Conservation (phyloP, 2,329 filamentous ascomycete species). For the Aspergillus clavatus region DNA sequence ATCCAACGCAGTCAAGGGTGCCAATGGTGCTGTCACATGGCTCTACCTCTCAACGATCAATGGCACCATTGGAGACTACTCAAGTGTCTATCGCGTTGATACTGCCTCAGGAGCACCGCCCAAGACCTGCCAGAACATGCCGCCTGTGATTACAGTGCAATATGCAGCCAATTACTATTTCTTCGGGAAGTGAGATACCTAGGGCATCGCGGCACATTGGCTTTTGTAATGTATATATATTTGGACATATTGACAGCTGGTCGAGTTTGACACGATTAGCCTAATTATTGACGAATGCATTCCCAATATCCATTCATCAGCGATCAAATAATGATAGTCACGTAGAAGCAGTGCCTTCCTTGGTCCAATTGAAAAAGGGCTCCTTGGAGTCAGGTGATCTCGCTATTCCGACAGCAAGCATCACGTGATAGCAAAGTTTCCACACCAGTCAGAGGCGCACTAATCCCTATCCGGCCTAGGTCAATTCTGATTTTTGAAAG, state of each 20-base stretch:
- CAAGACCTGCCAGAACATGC: constrained; percentile 63
- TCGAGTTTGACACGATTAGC: too few relatives aligned
- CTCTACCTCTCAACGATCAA: constrained; percentile 59
- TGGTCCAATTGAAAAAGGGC: constrained; percentile 23
- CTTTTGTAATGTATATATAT: constrained; percentile 2
- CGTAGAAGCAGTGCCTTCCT: too few relatives aligned
- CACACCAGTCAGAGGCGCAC: constrained; percentile 16
- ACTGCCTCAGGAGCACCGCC: constrained; percentile 79
- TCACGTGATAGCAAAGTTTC: constrained; percentile 21
- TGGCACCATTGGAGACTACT: constrained; percentile 58
- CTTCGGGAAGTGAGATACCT: constrained; percentile 33
- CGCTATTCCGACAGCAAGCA: constrained; percentile 10
- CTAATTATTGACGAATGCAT: neutral
- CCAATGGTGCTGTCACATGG: constrained; percentile 70
- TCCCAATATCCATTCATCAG: too few relatives aligned
- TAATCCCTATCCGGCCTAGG: constrained; percentile 27
- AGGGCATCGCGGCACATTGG: neutral
- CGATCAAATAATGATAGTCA: too few relatives aligned
- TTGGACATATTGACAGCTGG: too few relatives aligned
- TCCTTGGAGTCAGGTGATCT: constrained; percentile 26
- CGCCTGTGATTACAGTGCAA: constrained; percentile 63
- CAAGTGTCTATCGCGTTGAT: constrained; percentile 75
- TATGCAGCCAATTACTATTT: constrained; percentile 81
- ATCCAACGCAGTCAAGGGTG: constrained; percentile 53
- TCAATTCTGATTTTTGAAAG: constrained; percentile 37